Percentiles rank a stretch among this genome's conserved stretches.
Conservation (phyloP, 2,329 filamentous ascomycete genomes). For the Biscogniauxia marginata region DNA sequence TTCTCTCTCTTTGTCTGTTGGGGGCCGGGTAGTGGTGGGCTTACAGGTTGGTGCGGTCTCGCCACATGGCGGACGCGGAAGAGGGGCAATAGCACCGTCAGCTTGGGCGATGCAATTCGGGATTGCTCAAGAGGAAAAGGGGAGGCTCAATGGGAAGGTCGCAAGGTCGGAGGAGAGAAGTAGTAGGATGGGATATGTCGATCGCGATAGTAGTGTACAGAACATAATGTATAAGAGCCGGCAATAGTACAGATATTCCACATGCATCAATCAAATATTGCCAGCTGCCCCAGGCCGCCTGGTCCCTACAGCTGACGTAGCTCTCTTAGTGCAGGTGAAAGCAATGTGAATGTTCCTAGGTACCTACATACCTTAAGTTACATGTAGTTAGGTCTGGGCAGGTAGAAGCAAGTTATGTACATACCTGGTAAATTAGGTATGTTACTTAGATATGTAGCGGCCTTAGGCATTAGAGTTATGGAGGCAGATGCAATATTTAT, state of each 20-base stretch:
- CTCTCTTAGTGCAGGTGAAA: no score
- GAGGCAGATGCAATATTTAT: no score
- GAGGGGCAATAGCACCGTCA: conserved; percentile 26
- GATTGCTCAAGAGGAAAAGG: conserved; percentile 2
- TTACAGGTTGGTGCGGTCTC: conserved; percentile 98
- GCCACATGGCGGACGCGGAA: conserved; percentile 80
- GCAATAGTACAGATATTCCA: conserved; percentile 2
- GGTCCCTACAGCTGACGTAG: conserved; percentile 27
- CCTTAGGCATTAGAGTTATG: no score
- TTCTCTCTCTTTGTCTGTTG: conserved; percentile 2
- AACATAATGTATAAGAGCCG: conserved; percentile 2
- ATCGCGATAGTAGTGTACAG: conserved; percentile 7
- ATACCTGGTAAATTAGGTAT: no score
- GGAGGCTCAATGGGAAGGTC: conserved; percentile 9
- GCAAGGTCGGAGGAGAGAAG: neutral
- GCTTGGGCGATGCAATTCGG: conserved; percentile 15
- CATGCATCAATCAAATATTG: neutral
- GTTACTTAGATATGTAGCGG: no score
- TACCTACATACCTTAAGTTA: no score
- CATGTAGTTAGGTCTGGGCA: no score
- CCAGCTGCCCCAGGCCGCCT: conserved; percentile 8
- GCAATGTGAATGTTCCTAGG: no score
- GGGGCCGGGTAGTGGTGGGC: conserved; percentile 27
- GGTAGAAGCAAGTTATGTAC: no score
- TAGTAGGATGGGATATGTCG: conserved; percentile 12